Conservation (phyloP, 139 green algal genomes). For the Coccomyxa sp. region DNA sequence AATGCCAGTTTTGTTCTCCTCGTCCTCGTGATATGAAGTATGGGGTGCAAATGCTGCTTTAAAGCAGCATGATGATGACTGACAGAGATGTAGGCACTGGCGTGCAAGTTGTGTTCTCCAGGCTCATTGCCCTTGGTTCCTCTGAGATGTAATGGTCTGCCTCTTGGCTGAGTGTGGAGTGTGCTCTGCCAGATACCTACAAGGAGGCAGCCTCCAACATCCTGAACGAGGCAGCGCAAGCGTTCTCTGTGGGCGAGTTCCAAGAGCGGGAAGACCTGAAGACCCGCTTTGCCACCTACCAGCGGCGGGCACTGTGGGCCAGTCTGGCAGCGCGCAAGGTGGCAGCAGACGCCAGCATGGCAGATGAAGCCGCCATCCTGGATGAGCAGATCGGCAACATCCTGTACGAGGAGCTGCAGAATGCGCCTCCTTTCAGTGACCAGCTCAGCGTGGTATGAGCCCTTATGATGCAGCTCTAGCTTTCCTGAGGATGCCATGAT, state of each 20-base stretch:
- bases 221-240: not conserved
- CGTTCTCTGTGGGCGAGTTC: not conserved
- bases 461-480: too few species aligned
- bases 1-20: too few species aligned
- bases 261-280: not conserved
- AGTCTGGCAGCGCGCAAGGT: slow-evolving; percentile 6
- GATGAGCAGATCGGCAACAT: slow-evolving; percentile 4
- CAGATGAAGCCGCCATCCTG: not conserved
- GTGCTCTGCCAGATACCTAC: not conserved
- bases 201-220: not conserved
- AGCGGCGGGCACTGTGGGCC: not conserved
- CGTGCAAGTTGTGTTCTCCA: too few species aligned
- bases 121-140: too few species aligned
- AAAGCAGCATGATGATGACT: too few species aligned
- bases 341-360: not conserved
- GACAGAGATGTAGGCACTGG: not conserved
- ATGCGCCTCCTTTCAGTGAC: not conserved
- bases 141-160: too few species aligned
- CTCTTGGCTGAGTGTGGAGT: not conserved
- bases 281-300: not conserved
- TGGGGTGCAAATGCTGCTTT: too few species aligned
- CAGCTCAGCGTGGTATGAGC: too few species aligned
- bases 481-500: too few species aligned
- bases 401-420: slow-evolving; percentile 1
- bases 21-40: too few species aligned